A percentile compares a stretch with the other conserved stretches of the same genome.
phyloP scores from a whole-genome alignment of 78 protist species.

The Reticulomyxa filosa region DNA sequence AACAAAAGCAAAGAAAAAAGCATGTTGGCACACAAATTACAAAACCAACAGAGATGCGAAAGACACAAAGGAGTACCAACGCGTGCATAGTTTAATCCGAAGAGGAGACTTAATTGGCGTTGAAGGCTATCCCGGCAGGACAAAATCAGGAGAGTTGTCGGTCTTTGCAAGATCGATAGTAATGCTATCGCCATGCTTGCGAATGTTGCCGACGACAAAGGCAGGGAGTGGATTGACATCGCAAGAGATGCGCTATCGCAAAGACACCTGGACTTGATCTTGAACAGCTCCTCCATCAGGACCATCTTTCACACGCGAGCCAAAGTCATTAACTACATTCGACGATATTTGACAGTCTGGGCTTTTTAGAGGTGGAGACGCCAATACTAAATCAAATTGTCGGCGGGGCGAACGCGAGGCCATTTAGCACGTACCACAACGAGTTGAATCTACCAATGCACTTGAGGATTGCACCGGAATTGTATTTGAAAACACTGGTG shows the following conservation, averaged over 20 bases:
- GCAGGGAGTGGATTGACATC: no score
- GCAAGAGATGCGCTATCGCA: slow-evolving; percentile 29
- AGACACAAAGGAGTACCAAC: slow-evolving; percentile 21
- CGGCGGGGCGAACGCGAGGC: slow-evolving; percentile 24
- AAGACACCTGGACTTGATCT: slow-evolving; percentile 86
- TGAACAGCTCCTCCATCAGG: slow-evolving; percentile 38
- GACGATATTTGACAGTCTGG: slow-evolving; percentile 23
- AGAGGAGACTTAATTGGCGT: slow-evolving; percentile 97
- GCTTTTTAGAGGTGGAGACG: slow-evolving; percentile 23
- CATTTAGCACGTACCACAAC: slow-evolving; percentile 96
- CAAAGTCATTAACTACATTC: slow-evolving; percentile 54
- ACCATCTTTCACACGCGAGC: slow-evolving; percentile 30
- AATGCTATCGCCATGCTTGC: slow-evolving; percentile 35
- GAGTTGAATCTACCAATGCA: slow-evolving; percentile 61
- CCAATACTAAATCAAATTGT: slow-evolving; percentile 9
- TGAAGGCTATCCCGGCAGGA: slow-evolving; percentile 57
- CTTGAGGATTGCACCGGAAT: no score
- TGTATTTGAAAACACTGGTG: no score
- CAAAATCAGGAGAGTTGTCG: slow-evolving; percentile 23
- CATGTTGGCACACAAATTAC: no score
- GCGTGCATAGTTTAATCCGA: slow-evolving; percentile 26
- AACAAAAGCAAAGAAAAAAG: no score
- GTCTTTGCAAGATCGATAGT: slow-evolving; percentile 14
- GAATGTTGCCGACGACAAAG: slow-evolving; percentile 15
- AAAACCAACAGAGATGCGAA: slow-evolving; percentile 3